Evolutionary conservation across 768 basidiomycete species (phyloP), one percentile per base, ranked within the genome.

Genomic region (Gloeostereum incarnatum): DNA sequence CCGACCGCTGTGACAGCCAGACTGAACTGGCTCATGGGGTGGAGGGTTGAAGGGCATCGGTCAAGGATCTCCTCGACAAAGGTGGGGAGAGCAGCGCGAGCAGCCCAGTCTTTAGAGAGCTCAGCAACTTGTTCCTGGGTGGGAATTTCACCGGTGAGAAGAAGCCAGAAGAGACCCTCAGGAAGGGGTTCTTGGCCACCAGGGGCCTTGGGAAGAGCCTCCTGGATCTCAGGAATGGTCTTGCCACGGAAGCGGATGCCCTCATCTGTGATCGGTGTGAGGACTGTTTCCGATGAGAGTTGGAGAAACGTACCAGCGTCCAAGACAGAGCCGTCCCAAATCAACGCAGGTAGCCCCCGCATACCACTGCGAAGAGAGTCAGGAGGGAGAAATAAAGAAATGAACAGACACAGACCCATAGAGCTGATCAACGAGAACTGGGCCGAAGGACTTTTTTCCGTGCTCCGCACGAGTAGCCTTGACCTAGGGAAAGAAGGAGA

Each of bases 1-100:
- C 75, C 31, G 56, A 86, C 84, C 21, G 94, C 92, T 47, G 93
- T 97, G 49, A 94, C 89, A 42, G 93, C 93, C 55, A 96, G 68
- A 57, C 84, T 85, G 67, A 98, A 96, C 65, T 98, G 94, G 61
- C 86, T 91, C 94, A 98, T 98, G 46, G 94, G 94, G 61, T 98
- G 94, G 31, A 98, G 75, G 11, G 91, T 93, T 36, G 85, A 81
- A 14, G 87, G 87, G 63, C 87, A 90, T 59, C 91, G 65, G 68
- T 98, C 94, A 36, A 98, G 75, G 50, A 96, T 75, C 54, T 96
- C 92, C 62, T 97, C 92, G n/a, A 98, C 85, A 50, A 94, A 93
- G 44, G 85, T 81, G 31, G 93, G 92, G 45, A 98, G 78, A 32
- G 81, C 74, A 27, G 90, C 80, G 47, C 93, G 84, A 30, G 89